Evolutionary conservation across 192 early-diverging fungal species (phyloP).

Genomic region (Mortierella antarctica): DNA sequence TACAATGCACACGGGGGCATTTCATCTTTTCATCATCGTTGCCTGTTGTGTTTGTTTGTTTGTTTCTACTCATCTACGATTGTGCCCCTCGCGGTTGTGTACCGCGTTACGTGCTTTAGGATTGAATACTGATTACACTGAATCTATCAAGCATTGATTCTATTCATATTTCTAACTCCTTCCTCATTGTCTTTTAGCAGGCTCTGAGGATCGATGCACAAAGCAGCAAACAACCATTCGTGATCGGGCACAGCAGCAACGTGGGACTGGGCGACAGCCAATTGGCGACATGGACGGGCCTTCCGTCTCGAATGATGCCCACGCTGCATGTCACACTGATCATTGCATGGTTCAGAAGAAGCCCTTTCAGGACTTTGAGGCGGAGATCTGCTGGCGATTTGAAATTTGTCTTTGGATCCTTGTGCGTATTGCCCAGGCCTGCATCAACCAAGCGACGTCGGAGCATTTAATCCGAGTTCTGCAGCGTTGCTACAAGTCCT

Average conservation of each 20-base stretch:
- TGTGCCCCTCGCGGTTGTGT: not conserved
- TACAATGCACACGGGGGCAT: slow-evolving; percentile 3
- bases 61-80: not conserved
- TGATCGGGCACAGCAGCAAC: slow-evolving; percentile 18
- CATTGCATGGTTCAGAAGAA: slow-evolving; percentile 12
- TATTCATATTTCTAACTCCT: not conserved
- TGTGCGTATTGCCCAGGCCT: slow-evolving; percentile 55
- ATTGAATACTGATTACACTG: slow-evolving; percentile 26
- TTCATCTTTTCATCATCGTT: not conserved
- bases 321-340: not conserved
- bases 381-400: slow-evolving; percentile 52
- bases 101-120: not conserved
- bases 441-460: slow-evolving; percentile 48
- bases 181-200: slow-evolving; percentile 2
- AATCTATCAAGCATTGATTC: not conserved
- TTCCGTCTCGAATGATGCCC: not conserved
- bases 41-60: not conserved
- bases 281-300: too few relatives aligned
- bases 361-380: slow-evolving; percentile 49
- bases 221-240: slow-evolving; percentile 12
- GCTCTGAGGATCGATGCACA: slow-evolving; percentile 13
- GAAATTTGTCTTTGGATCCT: slow-evolving; percentile 51
- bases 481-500: slow-evolving; percentile 59
- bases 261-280: not conserved
- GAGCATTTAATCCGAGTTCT: slow-evolving; percentile 63